Conservation (phyloP, 306 rosid species). For the Prunus salicina region DNA sequence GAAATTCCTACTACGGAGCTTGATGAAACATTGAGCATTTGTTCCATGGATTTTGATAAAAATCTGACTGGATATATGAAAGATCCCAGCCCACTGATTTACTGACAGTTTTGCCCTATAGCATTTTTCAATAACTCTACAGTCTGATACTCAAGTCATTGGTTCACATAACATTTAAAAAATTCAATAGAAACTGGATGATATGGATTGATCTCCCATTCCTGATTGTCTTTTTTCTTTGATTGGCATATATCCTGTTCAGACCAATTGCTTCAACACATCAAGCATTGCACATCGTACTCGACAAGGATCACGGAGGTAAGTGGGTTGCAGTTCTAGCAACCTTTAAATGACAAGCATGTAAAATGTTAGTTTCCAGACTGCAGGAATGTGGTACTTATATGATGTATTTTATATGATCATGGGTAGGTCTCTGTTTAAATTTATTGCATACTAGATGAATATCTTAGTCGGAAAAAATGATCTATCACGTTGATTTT, state of each 20-base stretch:
- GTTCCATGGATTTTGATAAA: neutral
- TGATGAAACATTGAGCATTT: neutral
- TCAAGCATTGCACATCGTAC: constrained; percentile 55
- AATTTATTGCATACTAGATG: too few species aligned
- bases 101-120: neutral
- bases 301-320: constrained; percentile 67
- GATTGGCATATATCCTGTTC: constrained; percentile 26
- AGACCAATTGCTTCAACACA: constrained; percentile 55
- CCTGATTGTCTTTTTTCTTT: constrained; percentile 14
- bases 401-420: too few species aligned
- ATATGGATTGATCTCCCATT: neutral
- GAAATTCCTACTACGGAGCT: neutral
- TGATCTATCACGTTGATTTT: neutral
- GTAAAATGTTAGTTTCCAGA: neutral
- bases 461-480: too few species aligned
- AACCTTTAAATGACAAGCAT: neutral
- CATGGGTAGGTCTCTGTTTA: too few species aligned
- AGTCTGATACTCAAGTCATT: neutral
- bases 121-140: neutral
- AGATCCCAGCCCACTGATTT: neutral
- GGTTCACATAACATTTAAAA: neutral
- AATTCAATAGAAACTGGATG: neutral
- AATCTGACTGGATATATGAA: neutral
- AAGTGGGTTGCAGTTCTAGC: constrained; percentile 24
- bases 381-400: neutral